A percentile compares a stretch with the other conserved stretches of the same genome.
phyloP scores from a whole-genome alignment of 2,329 filamentous ascomycete species.

The Exutisphaerella laricina region DNA sequence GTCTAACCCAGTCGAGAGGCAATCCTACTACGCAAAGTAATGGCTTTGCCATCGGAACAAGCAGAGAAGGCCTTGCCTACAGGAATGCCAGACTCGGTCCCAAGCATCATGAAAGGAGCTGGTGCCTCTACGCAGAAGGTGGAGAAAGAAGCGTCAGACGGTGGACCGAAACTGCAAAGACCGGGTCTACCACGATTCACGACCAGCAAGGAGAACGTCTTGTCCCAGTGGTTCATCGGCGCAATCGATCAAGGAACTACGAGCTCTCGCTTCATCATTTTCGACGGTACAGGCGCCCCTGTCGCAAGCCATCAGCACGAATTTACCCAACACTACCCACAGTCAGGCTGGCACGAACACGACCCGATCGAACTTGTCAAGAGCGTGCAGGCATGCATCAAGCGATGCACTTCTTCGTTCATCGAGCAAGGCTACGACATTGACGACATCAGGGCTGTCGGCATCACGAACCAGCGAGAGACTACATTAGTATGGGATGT shows the following conservation, averaged over 20 bases:
- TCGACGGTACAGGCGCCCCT: conserved; percentile 70
- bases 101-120: conserved; percentile 11
- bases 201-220: conserved; percentile 31
- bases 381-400: conserved; percentile 74
- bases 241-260: conserved; percentile 91
- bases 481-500: conserved; percentile 82
- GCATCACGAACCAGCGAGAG: conserved; percentile 87
- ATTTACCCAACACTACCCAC: conserved; percentile 76
- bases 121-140: conserved; percentile 11
- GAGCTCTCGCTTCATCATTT: conserved; percentile 83
- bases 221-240: conserved; percentile 61
- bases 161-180: conserved; percentile 12
- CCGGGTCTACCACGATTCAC: conserved; percentile 31
- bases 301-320: conserved; percentile 81
- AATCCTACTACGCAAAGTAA: neutral
- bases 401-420: conserved; percentile 67
- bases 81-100: neutral
- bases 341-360: conserved; percentile 88
- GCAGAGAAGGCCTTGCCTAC: neutral
- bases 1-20: too few relatives aligned
- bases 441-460: conserved; percentile 67
- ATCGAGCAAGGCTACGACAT: conserved; percentile 61
- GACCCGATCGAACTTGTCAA: conserved; percentile 70
- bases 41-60: neutral
- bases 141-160: conserved; percentile 6